Evolutionary conservation across 208 protist species (phyloP), one percentile per base, ranked within the genome.

Genomic region (Blastocrithidia nonstop): DNA sequence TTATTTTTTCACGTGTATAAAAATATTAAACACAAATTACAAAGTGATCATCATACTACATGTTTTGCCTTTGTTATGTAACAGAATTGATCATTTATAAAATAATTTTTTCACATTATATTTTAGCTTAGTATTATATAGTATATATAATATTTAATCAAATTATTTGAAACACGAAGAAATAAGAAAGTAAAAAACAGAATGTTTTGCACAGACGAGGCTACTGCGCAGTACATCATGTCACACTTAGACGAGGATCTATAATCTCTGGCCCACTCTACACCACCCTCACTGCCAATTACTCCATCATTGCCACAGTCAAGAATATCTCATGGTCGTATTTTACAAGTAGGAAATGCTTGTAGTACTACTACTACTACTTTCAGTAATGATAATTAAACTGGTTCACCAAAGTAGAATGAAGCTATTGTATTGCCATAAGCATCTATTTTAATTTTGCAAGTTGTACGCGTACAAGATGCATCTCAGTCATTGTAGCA

Each of bases 401-500:
- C n/a, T n/a, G n/a, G n/a, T n/a, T n/a, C n/a, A n/a, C n/a, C n/a
- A n/a, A n/a, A n/a, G n/a, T n/a, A n/a, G n/a, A n/a, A n/a, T n/a
- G n/a, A n/a, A n/a, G n/a, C n/a, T n/a, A n/a, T n/a, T n/a, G n/a
- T n/a, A n/a, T n/a, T n/a, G n/a, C n/a, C n/a, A n/a, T 15, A 36
- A 3, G 22, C 13, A 17, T 11, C 8, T 1, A n/a, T 44, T 2
- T 13, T 55, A 27, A 41, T 75, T 27, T 50, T 86, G 9, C 76
- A 86, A 39, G 71, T 86, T 19, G 66, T 79, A 29, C 49, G 53
- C 2, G 55, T 78, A 4, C 61, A 71, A 35, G 71, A 86, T 32
- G 60, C 76, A 5, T 75, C 65, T 2, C 67, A 80, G 7, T 59
- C 71, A 17, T 39, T 63, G 15, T 63, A 66, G 7, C 67, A 77